Evolutionary conservation across 495 filamentous ascomycete genomes (phyloP), one percentile per base, ranked within the genome.

Genomic region (Hypoxylon perforatum): DNA sequence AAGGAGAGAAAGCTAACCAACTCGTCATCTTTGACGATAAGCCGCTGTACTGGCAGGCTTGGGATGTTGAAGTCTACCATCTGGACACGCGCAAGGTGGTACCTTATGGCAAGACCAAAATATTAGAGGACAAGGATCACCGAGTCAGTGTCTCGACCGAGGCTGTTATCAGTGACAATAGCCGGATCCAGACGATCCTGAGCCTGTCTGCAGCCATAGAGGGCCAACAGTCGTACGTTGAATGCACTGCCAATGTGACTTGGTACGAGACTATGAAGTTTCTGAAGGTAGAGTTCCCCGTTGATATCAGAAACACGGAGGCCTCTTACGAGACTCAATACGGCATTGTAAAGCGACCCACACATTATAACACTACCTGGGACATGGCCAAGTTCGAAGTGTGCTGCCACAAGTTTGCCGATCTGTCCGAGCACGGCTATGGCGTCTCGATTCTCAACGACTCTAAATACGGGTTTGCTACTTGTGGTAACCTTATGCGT

Each of bases 331-430:
- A 97, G 73, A 96, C 93, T 22, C 92, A 96, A 73, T 99, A 92
- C 69, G 96, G 95, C 65, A 86, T 97, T 57, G 85, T 96, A 63
- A 84, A 84, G 63, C 88, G 95, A 39, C 93, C 95, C 8, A 99
- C 95, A 0, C 95, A 97, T 80, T 97, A 95, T 81, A 97, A 97
- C 78, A 97, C 93, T 17, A 90, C 86, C 74, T 99, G 95, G 95
- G 95, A 99, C 69, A 97, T 97, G 94, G 95, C 95, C 69, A 97
- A 97, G 72, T 99, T 99, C 69, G 95, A 99, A 80, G 95, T 99
- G 42, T 97, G 94, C 86, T 94, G 91, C 76, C 95, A 99, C 80
- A 94, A 92, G 75, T 99, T 91, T 83, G 95, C 95, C n/a, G 95
- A 98, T 76, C 83, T 99, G 53, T 96, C 92, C 4, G 95, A 99